Evolutionary conservation across 768 basidiomycete genomes (phyloP), one percentile per base, ranked within the genome.

Genomic region (Lactarius psammicola): DNA sequence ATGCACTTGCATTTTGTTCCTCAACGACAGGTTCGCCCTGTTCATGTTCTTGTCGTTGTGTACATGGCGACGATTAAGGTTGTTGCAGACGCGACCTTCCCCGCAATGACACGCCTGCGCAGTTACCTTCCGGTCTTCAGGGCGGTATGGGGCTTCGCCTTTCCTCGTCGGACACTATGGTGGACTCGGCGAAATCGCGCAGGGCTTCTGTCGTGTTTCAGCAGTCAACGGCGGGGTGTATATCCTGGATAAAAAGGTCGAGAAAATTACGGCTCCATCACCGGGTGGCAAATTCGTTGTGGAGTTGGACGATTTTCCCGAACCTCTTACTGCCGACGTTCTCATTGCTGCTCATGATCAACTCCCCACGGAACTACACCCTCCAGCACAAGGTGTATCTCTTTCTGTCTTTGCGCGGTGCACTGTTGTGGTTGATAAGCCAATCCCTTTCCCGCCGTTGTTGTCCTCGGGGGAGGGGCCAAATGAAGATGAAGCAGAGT

Each of bases 161-260:
- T 98, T 94, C 78, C 84, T 98, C 18, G 81, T 98, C n/a, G 94
- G 94, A 0, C 94, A 97, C 70, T 98, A 97, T 74, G 96, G 96
- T 20, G 92, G 94, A 23, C 81, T 89, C 0, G 96, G 96, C 5
- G 96, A 98, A 72, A 86, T 98, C 13, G 84, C 90, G 0, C 96
- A 98, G 76, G 95, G 95, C 2, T 98, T 91, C 71, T 88, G 86
- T 73, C 92, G 95, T 18, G 85, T 90, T 26, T 82, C 93, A 17
- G 96, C 96, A 2, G 95, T 98, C 36, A 80, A 79, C 56, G 89
- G 90, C 20, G 84, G 79, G 0, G 85, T 87, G 13, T 93, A 92
- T 72, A 86, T 93, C 65, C 81, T 93, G 4, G 87, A 87, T 30
- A 80, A 84, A 54, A 73, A 75, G 2, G 73, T 89, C 3, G 34